These are phyloP conservation scores for Penicillium thymicola DNA, from an alignment of 2,329 filamentous ascomycete species.

Conservation along the genomic window DNA sequence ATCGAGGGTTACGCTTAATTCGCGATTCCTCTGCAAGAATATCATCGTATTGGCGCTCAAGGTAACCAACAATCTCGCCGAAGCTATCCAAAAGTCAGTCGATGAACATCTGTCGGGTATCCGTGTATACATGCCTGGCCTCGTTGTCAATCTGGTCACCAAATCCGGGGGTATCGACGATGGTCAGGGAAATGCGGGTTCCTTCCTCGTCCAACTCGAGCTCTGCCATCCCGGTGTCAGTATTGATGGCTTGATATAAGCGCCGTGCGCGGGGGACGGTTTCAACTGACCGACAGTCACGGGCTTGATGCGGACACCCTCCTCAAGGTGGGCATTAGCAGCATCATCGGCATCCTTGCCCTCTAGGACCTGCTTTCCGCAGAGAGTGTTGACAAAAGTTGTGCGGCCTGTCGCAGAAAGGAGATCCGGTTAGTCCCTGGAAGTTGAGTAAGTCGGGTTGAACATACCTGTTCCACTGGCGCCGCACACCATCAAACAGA, in stretches of 20 bases:
- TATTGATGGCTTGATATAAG: slow-evolving; percentile 13
- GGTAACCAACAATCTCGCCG: slow-evolving; percentile 94
- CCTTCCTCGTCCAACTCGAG: slow-evolving; percentile 97
- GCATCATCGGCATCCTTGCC: slow-evolving; percentile 94
- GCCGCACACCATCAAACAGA: slow-evolving; percentile 99
- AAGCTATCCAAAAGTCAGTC: slow-evolving; percentile 60
- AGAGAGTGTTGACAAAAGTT: slow-evolving; percentile 99
- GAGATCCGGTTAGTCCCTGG: slow-evolving; percentile 1
- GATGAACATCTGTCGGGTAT: not conserved
- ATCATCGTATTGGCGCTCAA: slow-evolving; percentile 98
- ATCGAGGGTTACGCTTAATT: slow-evolving; percentile 99
- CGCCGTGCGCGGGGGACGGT: not conserved
- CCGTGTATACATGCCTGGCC: slow-evolving; percentile 65
- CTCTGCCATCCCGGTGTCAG: slow-evolving; percentile 55
- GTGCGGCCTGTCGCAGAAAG: slow-evolving; percentile 67
- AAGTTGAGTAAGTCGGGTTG: not conserved
- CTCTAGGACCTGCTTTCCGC: slow-evolving; percentile 84
- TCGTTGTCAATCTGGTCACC: slow-evolving; percentile 99
- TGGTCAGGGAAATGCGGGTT: slow-evolving; percentile 94
- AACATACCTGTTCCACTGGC: slow-evolving; percentile 88
- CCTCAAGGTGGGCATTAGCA: slow-evolving; percentile 82
- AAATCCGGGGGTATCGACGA: slow-evolving; percentile 97
- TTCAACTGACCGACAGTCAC: slow-evolving; percentile 81
- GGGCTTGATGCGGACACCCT: slow-evolving; percentile 97
- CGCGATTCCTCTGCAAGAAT: slow-evolving; percentile 98